A percentile compares a stretch with the other conserved stretches of the same genome.
Conservation (phyloP, 169 alveolate species). For the Plasmodium falciparum region DNA sequence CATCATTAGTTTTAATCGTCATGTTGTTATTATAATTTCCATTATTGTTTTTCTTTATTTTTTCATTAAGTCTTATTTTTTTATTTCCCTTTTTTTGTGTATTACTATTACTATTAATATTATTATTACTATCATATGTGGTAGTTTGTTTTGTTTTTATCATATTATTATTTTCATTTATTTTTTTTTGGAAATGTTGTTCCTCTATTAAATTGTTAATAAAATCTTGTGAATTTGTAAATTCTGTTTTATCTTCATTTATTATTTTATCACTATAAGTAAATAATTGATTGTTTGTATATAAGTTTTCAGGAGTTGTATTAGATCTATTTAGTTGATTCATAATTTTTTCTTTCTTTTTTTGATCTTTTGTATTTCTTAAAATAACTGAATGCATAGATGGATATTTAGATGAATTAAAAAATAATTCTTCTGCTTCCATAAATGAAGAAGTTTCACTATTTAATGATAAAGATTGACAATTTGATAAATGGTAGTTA, state of each 20-base stretch:
- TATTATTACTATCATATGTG: neutral
- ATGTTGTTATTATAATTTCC: neutral
- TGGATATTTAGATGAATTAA: constrained; percentile 64
- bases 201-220: neutral
- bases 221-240: neutral
- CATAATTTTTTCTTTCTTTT: neutral
- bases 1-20: neutral
- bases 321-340: constrained; percentile 45
- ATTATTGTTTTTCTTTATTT: constrained; percentile 10
- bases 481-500: constrained; percentile 43
- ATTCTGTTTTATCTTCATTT: constrained; percentile 12
- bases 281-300: constrained; percentile 19
- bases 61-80: neutral
- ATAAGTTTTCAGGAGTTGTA: constrained; percentile 30
- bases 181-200: constrained; percentile 3
- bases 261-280: constrained; percentile 4
- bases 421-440: constrained; percentile 69
- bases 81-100: neutral
- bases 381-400: constrained; percentile 68
- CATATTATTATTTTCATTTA: neutral
- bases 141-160: constrained; percentile 25
- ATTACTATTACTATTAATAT: too few species aligned
- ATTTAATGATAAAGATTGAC: constrained; percentile 48
- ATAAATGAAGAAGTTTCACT: constrained; percentile 61
- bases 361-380: constrained; percentile 13